Evolutionary conservation across 257 asterid genomes (phyloP), one percentile per base, ranked within the genome.

Genomic region (Verbascum thapsus): DNA sequence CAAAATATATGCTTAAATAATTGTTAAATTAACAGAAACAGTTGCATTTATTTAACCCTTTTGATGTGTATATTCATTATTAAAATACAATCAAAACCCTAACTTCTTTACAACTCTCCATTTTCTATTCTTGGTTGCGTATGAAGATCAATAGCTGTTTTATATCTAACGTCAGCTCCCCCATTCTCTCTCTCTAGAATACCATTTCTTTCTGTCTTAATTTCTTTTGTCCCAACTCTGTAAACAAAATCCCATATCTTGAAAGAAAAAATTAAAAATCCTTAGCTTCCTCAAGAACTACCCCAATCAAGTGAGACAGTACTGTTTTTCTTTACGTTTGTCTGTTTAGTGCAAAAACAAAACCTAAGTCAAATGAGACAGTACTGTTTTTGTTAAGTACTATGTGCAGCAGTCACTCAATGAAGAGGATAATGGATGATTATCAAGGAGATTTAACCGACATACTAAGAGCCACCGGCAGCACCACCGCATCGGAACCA

Each of bases 401-500:
- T 26, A 76, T 80, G 88, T 78, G 92, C 66, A n/a, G n/a, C n/a
- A 82, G 82, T 32, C 59, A 61, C 43, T 78, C 80, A 53, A 11
- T 60, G 64, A 72, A 78, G 51, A 66, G 40, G 20, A 90, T n/a
- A n/a, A n/a, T 85, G 96, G 91, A 83, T 18, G 73, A 81, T 12
- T 81, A 66, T 47, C 87, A 77, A 48, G 98, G 98, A 13, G 97
- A 91, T 64, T 76, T 91, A 74, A 78, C 88, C 17, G 98, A 91
- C 72, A 83, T 91, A 57, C 9, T 91, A 50, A 72, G 94, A 57
- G 83, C 87, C 57, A 70, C 63, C 69, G n/a, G n/a, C n/a, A n/a
- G n/a, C 17, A 22, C 20, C 48, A 19, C 34, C 23, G 42, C 63
- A 8, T 69, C 51, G 13, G 34, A 57, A 30, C 26, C 38, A 13